Conservation (phyloP, 805 yeast species). For the Tetrapisispora arboricola region DNA sequence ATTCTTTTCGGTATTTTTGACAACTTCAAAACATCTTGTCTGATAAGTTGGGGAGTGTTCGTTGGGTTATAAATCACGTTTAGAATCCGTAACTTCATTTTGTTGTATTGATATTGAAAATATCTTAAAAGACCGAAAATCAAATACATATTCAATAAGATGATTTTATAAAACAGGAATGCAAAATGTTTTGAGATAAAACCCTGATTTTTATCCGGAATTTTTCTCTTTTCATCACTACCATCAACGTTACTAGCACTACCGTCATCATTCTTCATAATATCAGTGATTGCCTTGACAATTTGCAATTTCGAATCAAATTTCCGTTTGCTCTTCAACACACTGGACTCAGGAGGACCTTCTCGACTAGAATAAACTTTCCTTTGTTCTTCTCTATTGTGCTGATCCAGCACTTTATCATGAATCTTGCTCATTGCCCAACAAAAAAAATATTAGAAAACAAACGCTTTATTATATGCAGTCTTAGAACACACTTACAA, state of each 20-base stretch:
- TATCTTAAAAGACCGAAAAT: constrained; percentile 47
- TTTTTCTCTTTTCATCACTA: not conserved
- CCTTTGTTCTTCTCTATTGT: constrained; percentile 1
- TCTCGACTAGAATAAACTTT: not conserved
- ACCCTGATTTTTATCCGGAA: not conserved
- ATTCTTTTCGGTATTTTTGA: constrained; percentile 68
- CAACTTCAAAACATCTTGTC: constrained; percentile 67
- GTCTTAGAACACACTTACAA: no score
- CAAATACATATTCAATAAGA: constrained; percentile 44
- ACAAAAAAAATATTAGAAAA: not conserved
- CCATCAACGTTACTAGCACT: no score
- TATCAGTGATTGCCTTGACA: constrained; percentile 14
- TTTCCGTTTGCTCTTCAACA: constrained; percentile 7
- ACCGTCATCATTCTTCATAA: constrained; percentile 10
- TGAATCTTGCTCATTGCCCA: constrained; percentile 4
- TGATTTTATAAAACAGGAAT: constrained; percentile 33
- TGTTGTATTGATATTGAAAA: constrained; percentile 41
- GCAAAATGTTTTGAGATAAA: constrained; percentile 7
- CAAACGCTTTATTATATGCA: no score
- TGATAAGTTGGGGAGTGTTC: constrained; percentile 73
- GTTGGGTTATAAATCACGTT: constrained; percentile 59
- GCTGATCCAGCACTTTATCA: constrained; percentile 4
- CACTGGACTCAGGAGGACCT: constrained; percentile 15
- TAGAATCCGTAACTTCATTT: constrained; percentile 44
- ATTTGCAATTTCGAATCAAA: constrained; percentile 10